A percentile compares a stretch with the other conserved stretches of the same genome.
Evolutionary conservation across 129 eudicot genomes (phyloP).

Genomic region (Flaveria sonorensis): DNA sequence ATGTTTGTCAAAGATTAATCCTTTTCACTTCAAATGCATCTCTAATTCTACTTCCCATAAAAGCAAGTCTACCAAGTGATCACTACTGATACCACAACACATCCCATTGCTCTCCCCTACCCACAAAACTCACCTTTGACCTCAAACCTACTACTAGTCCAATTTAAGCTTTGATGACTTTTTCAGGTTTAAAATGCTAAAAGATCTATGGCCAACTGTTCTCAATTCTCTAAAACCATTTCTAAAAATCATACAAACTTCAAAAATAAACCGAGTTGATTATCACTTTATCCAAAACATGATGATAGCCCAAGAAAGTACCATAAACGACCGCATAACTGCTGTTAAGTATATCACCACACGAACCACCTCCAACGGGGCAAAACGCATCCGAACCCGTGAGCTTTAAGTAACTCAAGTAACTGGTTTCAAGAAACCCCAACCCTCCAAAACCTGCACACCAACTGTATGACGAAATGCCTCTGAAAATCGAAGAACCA

Average conservation of each 20-base stretch:
- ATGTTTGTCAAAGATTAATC: too few relatives aligned
- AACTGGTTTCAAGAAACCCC: constrained; percentile 82
- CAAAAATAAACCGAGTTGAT: not conserved
- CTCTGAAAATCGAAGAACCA: constrained; percentile 25
- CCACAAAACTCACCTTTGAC: too few relatives aligned
- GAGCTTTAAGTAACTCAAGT: constrained; percentile 71
- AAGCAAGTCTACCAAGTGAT: too few relatives aligned
- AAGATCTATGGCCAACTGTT: too few relatives aligned
- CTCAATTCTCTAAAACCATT: not conserved
- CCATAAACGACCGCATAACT: constrained; percentile 74
- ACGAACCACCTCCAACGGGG: constrained; percentile 74
- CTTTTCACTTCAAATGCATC: too few relatives aligned
- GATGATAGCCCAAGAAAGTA: constrained; percentile 27
- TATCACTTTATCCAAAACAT: not conserved
- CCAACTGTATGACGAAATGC: constrained; percentile 80
- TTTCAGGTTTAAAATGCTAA: too few relatives aligned
- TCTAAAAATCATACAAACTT: not conserved
- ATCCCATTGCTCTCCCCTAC: too few relatives aligned
- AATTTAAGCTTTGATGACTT: too few relatives aligned
- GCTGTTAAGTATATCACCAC: constrained; percentile 76
- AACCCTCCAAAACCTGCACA: constrained; percentile 78
- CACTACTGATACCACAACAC: too few relatives aligned
- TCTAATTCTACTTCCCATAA: too few relatives aligned
- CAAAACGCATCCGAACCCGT: constrained; percentile 80
- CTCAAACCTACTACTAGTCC: too few relatives aligned